Conservation (phyloP, 805 yeast species). For the Kluyveromyces siamensis region DNA sequence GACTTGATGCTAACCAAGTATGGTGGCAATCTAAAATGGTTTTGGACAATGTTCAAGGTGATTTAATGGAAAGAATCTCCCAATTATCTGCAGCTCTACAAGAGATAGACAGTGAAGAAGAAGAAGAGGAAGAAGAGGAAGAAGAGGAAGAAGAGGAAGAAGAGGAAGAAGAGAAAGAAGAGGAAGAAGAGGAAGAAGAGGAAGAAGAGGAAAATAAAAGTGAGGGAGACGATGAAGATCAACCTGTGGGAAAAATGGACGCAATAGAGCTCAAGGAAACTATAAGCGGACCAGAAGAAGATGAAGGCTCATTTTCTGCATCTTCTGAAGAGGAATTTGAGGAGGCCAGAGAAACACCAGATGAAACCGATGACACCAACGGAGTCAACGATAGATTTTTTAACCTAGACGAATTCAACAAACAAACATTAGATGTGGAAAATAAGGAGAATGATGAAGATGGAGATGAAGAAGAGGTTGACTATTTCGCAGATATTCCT, state of each 20-base stretch:
- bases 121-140: conserved; percentile 18
- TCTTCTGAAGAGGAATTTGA: conserved; percentile 23
- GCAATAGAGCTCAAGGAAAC: conserved; percentile 23
- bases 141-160: conserved; percentile 23
- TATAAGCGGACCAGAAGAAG: conserved; percentile 20
- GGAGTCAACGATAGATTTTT: conserved; percentile 81
- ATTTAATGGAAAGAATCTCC: conserved; percentile 49
- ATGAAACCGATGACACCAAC: conserved; percentile 31
- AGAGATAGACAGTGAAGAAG: conserved; percentile 15
- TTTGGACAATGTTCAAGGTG: conserved; percentile 66
- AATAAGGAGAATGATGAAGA: conserved; percentile 33
- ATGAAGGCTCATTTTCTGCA: conserved; percentile 6
- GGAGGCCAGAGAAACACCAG: conserved; percentile 20
- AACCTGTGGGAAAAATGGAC: conserved; percentile 19
- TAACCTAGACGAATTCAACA: conserved; percentile 75
- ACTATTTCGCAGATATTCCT: conserved; percentile 42
- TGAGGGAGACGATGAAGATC: conserved; percentile 18
- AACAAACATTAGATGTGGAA: conserved; percentile 61
- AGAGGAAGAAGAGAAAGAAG: conserved; percentile 30
- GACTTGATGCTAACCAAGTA: conserved; percentile 81
- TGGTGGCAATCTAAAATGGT: conserved; percentile 90
- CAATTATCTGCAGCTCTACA: conserved; percentile 31
- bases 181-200: conserved; percentile 5
- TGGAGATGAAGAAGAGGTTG: conserved; percentile 41
- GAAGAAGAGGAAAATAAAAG: conserved; percentile 19